Evolutionary conservation across 164 flowering plant species (phyloP), one percentile per base, ranked within the genome.

Genomic region (Sextonia rubra): DNA sequence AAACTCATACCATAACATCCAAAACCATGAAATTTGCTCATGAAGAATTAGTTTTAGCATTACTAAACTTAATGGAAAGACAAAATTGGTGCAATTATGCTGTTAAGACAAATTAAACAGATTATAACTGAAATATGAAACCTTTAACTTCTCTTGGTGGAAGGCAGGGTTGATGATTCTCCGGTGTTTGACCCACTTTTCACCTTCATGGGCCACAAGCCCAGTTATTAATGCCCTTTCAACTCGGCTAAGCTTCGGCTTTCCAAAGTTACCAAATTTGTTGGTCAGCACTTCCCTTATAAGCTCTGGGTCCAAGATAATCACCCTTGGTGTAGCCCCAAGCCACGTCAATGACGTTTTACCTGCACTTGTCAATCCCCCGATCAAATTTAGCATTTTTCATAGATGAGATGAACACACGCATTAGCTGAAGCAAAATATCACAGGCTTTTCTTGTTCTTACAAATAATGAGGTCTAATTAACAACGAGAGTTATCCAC

Each of bases 101-200:
- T 52, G 58, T 52, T 11, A 20, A 15, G 17, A 52, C 14, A 12
- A 52, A 52, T 14, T 52, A 52, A 52, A 52, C 2, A 52, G 6
- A 37, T 15, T 15, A 20, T 15, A 52, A 52, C 3, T 17, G n/a
- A n/a, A 14, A 52, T 14, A 52, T 3, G 17, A 52, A 52, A 77
- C 83, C 78, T 81, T 81, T 17, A 81, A 49, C 65, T 81, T 81
- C 64, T 81, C 77, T 12, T 55, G 5, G 44, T 78, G 79, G 67
- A 81, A 81, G 24, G 79, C 83, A 9, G 80, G 83, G 64, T 73
- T 77, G 72, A 80, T 66, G 64, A 74, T 77, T 61, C 74, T 74
- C 74, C 81, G 75, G 60, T 73, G 83, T 60, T 63, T 78, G 27
- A 37, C 80, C 83, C 83, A 81, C 69, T 81, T 60, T 18, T 78